Base-by-base conservation (phyloP, 306 rosid genomes). In the Argentina anserina region DNA sequence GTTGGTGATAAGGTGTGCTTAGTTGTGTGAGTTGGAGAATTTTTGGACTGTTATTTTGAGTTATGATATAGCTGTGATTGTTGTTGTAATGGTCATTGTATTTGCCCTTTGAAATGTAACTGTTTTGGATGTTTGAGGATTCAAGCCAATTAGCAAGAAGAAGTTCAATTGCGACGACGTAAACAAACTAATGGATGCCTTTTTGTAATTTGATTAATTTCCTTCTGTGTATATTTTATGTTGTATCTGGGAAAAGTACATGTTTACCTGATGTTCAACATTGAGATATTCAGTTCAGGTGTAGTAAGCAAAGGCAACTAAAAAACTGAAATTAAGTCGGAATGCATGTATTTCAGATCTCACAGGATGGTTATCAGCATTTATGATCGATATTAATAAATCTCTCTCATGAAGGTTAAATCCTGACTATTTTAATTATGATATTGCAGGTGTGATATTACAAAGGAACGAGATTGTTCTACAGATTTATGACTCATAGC, bases 91-190 rank as follows among this genome's bases (percentile, higher is more conserved):
- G 61, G 15, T 25, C 50, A 73, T 34, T 71, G 20, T 33, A 25
- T 69, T 70, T 12, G n/a, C 65, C 72, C 26, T 50, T 40, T 75
- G 28, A 42, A 71, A 65, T 31, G 49, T 59, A 93, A 93, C 96
- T 39, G 89, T 93, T 82, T 79, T 91, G 76, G 98, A 93, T 86
- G 98, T 91, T 70, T 89, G 98, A 76, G 91, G 86, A 77, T 93
- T 93, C 79, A 89, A 91, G 81, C 90, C 98, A 77, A 81, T 93
- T 72, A 96, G 91, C 60, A 89, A 82, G 80, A 89, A 96, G 82
- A 93, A 91, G 86, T 91, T 91, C 87, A 82, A 75, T 81, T 91
- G 89, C 28, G 97, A 91, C 97, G 98, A 91, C 97, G 98, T 93
- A 85, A 62, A 66, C 58, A 55, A 65, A 70, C 60, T 9, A 41